Percentiles rank a stretch among this genome's conserved stretches.
These are phyloP conservation scores for Ustulina deusta DNA, from an alignment of 2,329 filamentous ascomycete species.

Conservation along the genomic window DNA sequence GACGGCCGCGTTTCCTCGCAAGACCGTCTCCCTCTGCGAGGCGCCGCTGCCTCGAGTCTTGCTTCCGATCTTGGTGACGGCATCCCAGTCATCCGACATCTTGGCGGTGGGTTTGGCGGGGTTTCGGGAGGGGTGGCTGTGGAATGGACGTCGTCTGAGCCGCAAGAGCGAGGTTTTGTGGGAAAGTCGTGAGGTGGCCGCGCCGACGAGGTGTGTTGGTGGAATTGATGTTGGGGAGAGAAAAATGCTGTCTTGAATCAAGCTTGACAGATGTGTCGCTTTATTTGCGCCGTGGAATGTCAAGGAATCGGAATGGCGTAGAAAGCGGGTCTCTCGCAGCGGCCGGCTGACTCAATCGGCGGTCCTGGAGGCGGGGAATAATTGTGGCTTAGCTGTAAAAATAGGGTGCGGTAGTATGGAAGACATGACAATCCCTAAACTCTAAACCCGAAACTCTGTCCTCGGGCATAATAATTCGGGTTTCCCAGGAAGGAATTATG, in stretches of 20 bases:
- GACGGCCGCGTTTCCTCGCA: constrained; percentile 83
- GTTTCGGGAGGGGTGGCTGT: constrained; percentile 47
- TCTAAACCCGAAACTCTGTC: neutral
- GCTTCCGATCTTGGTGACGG: constrained; percentile 92
- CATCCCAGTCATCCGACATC: constrained; percentile 83
- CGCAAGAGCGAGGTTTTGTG: neutral
- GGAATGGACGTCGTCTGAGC: constrained; percentile 17
- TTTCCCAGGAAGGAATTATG: too few species aligned
- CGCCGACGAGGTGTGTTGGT: neutral
- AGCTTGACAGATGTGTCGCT: constrained; percentile 19
- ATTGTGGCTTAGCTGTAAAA: constrained; percentile 26
- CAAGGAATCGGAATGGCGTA: constrained; percentile 49
- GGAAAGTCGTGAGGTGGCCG: neutral
- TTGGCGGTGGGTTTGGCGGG: constrained; percentile 58
- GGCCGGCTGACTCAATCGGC: constrained; percentile 51
- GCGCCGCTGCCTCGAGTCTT: constrained; percentile 78
- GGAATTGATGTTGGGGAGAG: constrained; percentile 11
- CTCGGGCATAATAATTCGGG: too few species aligned
- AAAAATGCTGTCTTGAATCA: constrained; percentile 6
- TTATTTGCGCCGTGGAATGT: constrained; percentile 48
- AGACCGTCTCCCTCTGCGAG: constrained; percentile 82
- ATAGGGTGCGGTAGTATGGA: constrained; percentile 1
- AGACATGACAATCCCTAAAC: neutral
- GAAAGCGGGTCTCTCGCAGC: constrained; percentile 43
- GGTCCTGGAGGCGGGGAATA: constrained; percentile 36